These are phyloP conservation scores for Vaccinium darrowii DNA, from an alignment of 148 eudicot genomes.

Conservation along the genomic window DNA sequence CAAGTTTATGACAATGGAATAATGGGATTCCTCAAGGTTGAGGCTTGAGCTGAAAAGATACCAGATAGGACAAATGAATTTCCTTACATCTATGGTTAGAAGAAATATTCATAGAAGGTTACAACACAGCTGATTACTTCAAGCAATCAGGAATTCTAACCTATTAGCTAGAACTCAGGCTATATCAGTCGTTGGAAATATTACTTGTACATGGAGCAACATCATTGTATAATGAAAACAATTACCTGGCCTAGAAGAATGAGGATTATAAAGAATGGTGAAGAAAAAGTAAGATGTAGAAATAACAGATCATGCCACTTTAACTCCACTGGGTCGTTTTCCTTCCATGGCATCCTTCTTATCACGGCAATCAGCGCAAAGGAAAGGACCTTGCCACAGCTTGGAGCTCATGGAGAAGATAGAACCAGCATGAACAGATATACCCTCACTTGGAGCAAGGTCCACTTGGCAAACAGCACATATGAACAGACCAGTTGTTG, in stretches of 20 bases:
- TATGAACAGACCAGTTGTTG: constrained; percentile 50
- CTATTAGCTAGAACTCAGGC: not conserved
- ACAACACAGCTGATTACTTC: not conserved
- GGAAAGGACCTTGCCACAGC: constrained; percentile 96
- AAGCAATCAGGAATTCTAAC: not conserved
- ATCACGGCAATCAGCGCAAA: constrained; percentile 66
- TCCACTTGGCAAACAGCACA: constrained; percentile 82
- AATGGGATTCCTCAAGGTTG: not conserved
- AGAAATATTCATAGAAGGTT: not conserved
- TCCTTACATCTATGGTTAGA: not conserved
- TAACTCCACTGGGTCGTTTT: constrained; percentile 82
- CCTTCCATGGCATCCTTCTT: constrained; percentile 99
- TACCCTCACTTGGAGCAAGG: constrained; percentile 75
- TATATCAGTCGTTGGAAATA: not conserved
- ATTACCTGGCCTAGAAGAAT: constrained; percentile 13
- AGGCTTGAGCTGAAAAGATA: not conserved
- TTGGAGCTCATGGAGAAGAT: constrained; percentile 77
- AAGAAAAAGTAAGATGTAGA: constrained; percentile 4
- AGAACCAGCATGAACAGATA: constrained; percentile 89
- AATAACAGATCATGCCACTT: constrained; percentile 37
- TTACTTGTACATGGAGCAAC: constrained; percentile 17
- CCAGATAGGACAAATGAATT: not conserved
- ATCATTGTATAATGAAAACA: not conserved
- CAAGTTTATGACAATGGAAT: not conserved
- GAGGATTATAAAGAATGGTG: constrained; percentile 10